A percentile compares a stretch with the other conserved stretches of the same genome.
Conservation (phyloP, 805 yeast species). For the Hanseniaspora hatyaiensis region DNA sequence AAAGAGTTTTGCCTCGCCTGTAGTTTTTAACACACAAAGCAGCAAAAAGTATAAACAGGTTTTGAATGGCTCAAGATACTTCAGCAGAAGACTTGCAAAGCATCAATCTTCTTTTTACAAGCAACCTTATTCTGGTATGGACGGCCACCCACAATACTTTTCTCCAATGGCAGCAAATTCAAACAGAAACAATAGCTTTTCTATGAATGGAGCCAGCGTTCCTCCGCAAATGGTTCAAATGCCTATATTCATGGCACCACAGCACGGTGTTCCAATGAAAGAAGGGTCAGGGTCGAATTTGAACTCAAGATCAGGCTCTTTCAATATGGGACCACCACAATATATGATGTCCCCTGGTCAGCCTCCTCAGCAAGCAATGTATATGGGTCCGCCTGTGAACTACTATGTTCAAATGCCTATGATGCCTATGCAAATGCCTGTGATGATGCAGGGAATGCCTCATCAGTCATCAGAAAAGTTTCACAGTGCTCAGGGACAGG, state of each 20-base stretch:
- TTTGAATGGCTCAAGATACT: neutral
- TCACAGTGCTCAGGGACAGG: no score
- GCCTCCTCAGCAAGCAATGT: neutral
- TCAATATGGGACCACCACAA: conserved; percentile 1
- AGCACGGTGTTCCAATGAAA: neutral
- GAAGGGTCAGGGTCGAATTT: neutral
- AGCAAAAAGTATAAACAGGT: conserved; percentile 8
- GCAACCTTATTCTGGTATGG: conserved; percentile 2
- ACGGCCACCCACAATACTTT: neutral
- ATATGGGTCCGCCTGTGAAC: neutral
- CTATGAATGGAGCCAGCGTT: neutral
- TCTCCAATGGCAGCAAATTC: neutral
- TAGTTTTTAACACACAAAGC: neutral
- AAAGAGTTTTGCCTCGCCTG: conserved; percentile 9
- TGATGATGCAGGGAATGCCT: neutral
- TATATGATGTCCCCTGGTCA: neutral
- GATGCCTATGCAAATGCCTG: conserved; percentile 8
- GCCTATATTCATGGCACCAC: conserved; percentile 9
- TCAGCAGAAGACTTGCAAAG: neutral
- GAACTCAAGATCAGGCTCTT: conserved; percentile 9
- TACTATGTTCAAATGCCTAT: conserved; percentile 12
- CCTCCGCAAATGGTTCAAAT: conserved; percentile 9
- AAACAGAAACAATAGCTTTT: conserved; percentile 3
- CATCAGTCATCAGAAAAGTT: neutral
- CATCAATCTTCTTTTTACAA: neutral